Evolutionary conservation across 345 rosid genomes (phyloP).

Genomic region (Hibiscus tridactylites): DNA sequence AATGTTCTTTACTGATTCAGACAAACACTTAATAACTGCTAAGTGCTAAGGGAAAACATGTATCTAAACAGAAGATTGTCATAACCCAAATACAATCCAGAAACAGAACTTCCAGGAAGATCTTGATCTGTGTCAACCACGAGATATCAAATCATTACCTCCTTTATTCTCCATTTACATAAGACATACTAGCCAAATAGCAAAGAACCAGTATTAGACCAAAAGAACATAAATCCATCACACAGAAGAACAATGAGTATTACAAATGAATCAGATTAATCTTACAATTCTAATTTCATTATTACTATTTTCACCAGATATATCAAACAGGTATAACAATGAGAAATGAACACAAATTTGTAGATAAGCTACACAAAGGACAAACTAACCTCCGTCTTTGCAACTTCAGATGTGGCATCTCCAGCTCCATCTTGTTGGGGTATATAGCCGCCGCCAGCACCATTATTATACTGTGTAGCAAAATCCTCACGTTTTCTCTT

Average conservation of each 20-base stretch:
- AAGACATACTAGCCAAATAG: not conserved
- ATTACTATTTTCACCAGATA: not conserved
- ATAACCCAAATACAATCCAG: not conserved
- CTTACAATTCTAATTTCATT: not conserved
- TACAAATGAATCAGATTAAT: not conserved
- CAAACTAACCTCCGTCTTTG: too few relatives aligned
- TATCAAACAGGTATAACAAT: too few relatives aligned
- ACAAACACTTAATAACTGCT: too few relatives aligned
- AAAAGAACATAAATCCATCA: not conserved
- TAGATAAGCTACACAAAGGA: too few relatives aligned
- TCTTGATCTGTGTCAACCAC: not conserved
- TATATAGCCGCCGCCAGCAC: slow-evolving; percentile 43
- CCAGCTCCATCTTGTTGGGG: slow-evolving; percentile 36
- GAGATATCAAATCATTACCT: not conserved
- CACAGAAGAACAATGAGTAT: not conserved
- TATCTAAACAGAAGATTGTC: not conserved
- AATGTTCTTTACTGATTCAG: not conserved
- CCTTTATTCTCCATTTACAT: too few relatives aligned
- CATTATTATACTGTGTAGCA: slow-evolving; percentile 48
- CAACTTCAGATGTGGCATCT: too few relatives aligned
- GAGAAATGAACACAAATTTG: too few relatives aligned
- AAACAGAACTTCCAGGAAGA: not conserved
- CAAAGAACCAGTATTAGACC: not conserved
- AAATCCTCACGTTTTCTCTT: too few relatives aligned
- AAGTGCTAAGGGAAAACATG: not conserved